Evolutionary conservation across 371 early-diverging fungal species (phyloP).

Genomic region (Mucor sp.): DNA sequence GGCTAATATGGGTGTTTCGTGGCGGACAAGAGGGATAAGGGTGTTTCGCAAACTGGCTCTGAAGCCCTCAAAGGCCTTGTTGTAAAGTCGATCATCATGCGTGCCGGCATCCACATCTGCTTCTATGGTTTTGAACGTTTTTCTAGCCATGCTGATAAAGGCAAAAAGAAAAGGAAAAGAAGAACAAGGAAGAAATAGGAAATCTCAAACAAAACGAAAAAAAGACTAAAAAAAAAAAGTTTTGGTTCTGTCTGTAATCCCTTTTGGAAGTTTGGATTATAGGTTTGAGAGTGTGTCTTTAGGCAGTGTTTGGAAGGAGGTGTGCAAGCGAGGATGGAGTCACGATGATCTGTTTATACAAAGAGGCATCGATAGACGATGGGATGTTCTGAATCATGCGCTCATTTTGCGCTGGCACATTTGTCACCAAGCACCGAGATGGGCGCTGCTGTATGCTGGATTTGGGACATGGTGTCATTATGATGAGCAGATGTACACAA

Average conservation of each 20-base stretch:
- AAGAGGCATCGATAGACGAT: no score
- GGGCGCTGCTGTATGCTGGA: no score
- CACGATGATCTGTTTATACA: neutral
- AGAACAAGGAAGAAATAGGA: neutral
- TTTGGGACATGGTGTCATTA: neutral
- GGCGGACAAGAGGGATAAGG: conserved; percentile 54
- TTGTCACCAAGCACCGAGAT: no score
- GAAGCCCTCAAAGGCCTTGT: conserved; percentile 44
- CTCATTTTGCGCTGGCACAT: no score
- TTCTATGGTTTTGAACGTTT: conserved; percentile 41
- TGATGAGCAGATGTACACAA: neutral
- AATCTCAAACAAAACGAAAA: neutral
- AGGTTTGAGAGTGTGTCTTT: neutral
- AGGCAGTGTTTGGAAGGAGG: neutral
- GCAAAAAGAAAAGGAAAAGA: neutral
- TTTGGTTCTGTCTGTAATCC: neutral
- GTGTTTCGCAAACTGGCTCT: conserved; percentile 54
- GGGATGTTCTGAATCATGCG: no score
- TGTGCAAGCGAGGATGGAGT: neutral
- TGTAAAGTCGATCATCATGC: conserved; percentile 49
- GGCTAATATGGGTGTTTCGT: conserved; percentile 59
- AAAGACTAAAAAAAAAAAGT: neutral
- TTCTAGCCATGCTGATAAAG: conserved; percentile 31
- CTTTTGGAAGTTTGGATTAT: neutral
- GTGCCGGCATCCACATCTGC: conserved; percentile 50